Conservation (phyloP, 139 green algal genomes). For the Bryopsis sp. region DNA sequence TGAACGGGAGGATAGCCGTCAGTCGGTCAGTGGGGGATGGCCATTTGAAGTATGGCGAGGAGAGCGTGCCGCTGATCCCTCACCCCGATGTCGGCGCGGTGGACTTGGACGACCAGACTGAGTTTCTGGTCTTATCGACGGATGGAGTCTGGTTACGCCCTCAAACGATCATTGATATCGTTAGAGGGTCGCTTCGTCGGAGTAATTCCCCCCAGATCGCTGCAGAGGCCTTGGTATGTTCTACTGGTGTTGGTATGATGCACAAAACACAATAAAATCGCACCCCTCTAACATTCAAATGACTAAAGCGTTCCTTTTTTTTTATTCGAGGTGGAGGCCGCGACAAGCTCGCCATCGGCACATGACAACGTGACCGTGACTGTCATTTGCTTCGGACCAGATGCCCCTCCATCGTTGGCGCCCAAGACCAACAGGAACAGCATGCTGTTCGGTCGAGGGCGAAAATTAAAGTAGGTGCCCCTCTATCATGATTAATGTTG, state of each 20-base stretch:
- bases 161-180: conserved; percentile 45
- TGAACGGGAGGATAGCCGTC: conserved; percentile 2
- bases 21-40: conserved; percentile 9
- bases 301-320: no score
- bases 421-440: no score
- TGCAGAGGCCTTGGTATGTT: conserved; percentile 4
- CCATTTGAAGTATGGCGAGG: conserved; percentile 19
- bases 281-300: no score
- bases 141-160: conserved; percentile 43
- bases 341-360: no score
- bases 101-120: conserved; percentile 25
- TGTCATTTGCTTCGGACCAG: conserved; percentile 7
- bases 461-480: no score
- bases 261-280: no score
- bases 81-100: conserved; percentile 45
- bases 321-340: no score
- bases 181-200: conserved; percentile 18
- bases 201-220: neutral
- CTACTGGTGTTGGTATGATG: no score
- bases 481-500: no score
- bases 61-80: conserved; percentile 34
- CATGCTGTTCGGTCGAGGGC: no score
- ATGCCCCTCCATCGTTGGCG: conserved; percentile 16
- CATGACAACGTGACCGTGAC: conserved; percentile 16
- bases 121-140: conserved; percentile 43